Percentiles rank a stretch among this genome's conserved stretches.
phyloP scores from a whole-genome alignment of 2,329 filamentous ascomycete genomes.

The Hypoxylon rubiginosum region DNA sequence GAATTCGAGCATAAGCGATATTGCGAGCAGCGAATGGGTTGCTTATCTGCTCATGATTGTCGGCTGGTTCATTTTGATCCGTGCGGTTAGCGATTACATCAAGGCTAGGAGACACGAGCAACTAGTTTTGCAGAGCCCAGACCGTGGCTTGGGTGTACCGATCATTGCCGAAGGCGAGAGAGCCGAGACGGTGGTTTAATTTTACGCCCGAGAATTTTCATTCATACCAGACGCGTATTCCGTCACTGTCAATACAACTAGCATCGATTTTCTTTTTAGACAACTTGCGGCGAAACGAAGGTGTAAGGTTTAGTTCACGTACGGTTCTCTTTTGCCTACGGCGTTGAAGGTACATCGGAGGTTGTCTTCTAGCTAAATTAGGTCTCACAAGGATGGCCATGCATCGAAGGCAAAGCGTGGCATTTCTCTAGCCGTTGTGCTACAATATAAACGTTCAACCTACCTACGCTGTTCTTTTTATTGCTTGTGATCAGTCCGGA shows the following conservation, averaged over 20 bases:
- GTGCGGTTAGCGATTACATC: conserved; percentile 92
- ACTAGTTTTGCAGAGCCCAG: conserved; percentile 91
- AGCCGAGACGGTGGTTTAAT: conserved; percentile 80
- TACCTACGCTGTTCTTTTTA: neutral
- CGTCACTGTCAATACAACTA: conserved; percentile 25
- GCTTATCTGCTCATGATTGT: conserved; percentile 96
- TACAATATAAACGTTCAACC: conserved; percentile 18
- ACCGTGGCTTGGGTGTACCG: conserved; percentile 85
- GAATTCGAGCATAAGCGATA: conserved; percentile 63
- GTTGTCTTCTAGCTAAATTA: neutral
- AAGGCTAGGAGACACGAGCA: conserved; percentile 91
- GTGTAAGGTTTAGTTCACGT: conserved; percentile 15
- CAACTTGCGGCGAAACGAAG: conserved; percentile 7
- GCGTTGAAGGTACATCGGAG: conserved; percentile 25
- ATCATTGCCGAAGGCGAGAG: conserved; percentile 89
- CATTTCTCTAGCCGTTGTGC: conserved; percentile 21
- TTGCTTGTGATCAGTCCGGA: neutral
- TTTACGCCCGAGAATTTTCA: conserved; percentile 6
- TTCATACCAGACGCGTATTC: conserved; percentile 9
- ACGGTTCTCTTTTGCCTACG: conserved; percentile 12
- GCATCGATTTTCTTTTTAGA: conserved; percentile 22
- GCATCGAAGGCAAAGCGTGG: conserved; percentile 4
- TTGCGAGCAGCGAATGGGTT: conserved; percentile 86
- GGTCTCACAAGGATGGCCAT: conserved; percentile 7
- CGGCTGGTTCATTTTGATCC: conserved; percentile 97